phyloP scores from a whole-genome alignment of 2,329 filamentous ascomycete genomes.

The Nannizziopsis arthrosporioides region DNA sequence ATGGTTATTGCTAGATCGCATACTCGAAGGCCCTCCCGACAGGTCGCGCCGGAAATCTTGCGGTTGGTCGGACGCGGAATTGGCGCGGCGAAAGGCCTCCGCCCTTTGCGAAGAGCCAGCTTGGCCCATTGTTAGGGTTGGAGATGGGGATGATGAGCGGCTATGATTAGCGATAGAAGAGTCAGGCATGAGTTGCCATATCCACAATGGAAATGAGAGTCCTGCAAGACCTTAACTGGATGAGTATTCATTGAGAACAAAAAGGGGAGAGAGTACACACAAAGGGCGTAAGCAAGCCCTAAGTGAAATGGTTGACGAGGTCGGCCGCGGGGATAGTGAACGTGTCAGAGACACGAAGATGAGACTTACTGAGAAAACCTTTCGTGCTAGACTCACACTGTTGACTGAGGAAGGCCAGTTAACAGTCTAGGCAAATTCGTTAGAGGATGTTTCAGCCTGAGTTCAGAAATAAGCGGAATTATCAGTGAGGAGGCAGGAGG shows the following conservation, averaged over 20 bases:
- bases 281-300: not conserved
- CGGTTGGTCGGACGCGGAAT: slow-evolving; percentile 1
- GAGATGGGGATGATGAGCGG: not conserved
- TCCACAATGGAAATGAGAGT: not conserved
- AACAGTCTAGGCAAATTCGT: not conserved
- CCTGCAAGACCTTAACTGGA: not conserved
- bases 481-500: too few species aligned
- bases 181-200: slow-evolving; percentile 10
- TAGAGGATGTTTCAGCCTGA: not conserved
- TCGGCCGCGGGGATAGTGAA: not conserved
- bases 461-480: too few species aligned
- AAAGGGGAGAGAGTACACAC: not conserved
- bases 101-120: slow-evolving; percentile 10
- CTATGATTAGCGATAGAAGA: slow-evolving; percentile 5
- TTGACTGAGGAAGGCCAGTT: not conserved
- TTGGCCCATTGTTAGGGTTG: slow-evolving; percentile 10
- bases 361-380: slow-evolving; percentile 4
- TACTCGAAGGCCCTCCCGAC: not conserved
- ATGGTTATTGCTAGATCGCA: not conserved
- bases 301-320: not conserved
- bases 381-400: not conserved
- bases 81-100: slow-evolving; percentile 6
- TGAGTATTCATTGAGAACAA: not conserved
- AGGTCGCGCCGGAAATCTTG: not conserved
- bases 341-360: not conserved